phyloP scores from a whole-genome alignment of 805 yeast genomes.

The Helenozyma rhizophorensis region DNA sequence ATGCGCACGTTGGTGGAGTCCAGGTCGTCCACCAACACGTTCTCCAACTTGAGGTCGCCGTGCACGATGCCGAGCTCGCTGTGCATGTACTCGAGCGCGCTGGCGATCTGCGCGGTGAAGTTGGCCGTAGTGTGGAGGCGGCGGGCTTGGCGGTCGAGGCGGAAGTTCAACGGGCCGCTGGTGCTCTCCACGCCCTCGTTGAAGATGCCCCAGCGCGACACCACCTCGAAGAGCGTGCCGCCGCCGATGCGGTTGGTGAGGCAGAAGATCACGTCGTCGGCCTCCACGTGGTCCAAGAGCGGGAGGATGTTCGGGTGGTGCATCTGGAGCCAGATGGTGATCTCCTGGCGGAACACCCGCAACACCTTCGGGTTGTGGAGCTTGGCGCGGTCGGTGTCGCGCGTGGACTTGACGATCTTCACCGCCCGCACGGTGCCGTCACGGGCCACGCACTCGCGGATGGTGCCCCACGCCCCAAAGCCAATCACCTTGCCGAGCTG shows the following conservation, averaged over 20 bases:
- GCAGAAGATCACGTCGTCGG: slow-evolving; percentile 62
- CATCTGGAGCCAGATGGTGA: slow-evolving; percentile 67
- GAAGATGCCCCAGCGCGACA: slow-evolving; percentile 58
- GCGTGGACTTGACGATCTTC: slow-evolving; percentile 47
- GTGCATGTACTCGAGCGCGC: slow-evolving; percentile 59
- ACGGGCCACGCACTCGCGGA: slow-evolving; percentile 58
- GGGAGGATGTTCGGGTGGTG: slow-evolving; percentile 64
- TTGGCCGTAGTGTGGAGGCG: slow-evolving; percentile 31
- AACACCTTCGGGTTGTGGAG: slow-evolving; percentile 45
- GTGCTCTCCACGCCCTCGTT: slow-evolving; percentile 23
- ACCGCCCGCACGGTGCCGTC: slow-evolving; percentile 47
- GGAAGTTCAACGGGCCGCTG: slow-evolving; percentile 25
- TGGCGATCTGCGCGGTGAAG: slow-evolving; percentile 50
- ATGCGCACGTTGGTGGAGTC: slow-evolving; percentile 43
- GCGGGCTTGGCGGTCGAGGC: slow-evolving; percentile 20
- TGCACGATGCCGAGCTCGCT: slow-evolving; percentile 58
- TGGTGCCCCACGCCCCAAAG: slow-evolving; percentile 86
- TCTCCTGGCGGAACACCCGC: slow-evolving; percentile 64
- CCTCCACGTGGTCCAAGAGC: slow-evolving; percentile 57
- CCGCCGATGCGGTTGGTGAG: slow-evolving; percentile 64
- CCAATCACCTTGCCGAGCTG: slow-evolving; percentile 74
- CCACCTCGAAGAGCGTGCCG: slow-evolving; percentile 79
- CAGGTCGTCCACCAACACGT: slow-evolving; percentile 55
- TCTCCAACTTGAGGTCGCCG: slow-evolving; percentile 81
- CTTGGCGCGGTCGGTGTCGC: slow-evolving; percentile 18